Evolutionary conservation across 2,329 filamentous ascomycete genomes (phyloP).

Genomic region (Metarhizium sp.): DNA sequence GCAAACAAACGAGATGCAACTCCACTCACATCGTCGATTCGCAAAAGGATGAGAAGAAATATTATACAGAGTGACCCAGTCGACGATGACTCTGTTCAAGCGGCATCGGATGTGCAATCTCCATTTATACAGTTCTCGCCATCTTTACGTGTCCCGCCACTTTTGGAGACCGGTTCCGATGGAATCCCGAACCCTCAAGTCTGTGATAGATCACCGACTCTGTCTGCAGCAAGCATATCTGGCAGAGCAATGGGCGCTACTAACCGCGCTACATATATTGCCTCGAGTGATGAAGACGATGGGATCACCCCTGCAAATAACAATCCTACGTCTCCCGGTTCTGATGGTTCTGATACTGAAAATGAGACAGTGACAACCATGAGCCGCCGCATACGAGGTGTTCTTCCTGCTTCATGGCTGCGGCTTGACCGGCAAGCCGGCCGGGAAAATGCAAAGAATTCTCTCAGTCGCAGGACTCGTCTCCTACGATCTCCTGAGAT

Average conservation of each 20-base stretch:
- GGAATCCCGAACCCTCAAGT: not conserved
- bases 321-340: slow-evolving; percentile 7
- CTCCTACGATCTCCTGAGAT: slow-evolving; percentile 26
- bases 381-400: slow-evolving; percentile 44
- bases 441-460: slow-evolving; percentile 21
- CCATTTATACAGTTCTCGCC: not conserved
- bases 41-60: slow-evolving; percentile 21
- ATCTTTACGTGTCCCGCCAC: not conserved
- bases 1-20: slow-evolving; percentile 14
- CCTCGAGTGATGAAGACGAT: not conserved
- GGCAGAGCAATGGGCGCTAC: not conserved
- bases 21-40: slow-evolving; percentile 16
- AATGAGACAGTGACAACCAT: slow-evolving; percentile 30
- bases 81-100: slow-evolving; percentile 8
- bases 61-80: slow-evolving; percentile 22
- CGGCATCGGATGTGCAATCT: not conserved
- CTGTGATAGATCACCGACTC: not conserved
- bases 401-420: slow-evolving; percentile 59
- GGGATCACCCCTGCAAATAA: not conserved
- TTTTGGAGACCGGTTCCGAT: not conserved
- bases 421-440: slow-evolving; percentile 43
- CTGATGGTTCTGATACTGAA: slow-evolving; percentile 27
- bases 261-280: not conserved
- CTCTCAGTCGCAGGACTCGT: slow-evolving; percentile 15
- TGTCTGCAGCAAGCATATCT: not conserved